Conservation (phyloP, 2,329 filamentous ascomycete genomes). For the Mycosphaerella arachidis region DNA sequence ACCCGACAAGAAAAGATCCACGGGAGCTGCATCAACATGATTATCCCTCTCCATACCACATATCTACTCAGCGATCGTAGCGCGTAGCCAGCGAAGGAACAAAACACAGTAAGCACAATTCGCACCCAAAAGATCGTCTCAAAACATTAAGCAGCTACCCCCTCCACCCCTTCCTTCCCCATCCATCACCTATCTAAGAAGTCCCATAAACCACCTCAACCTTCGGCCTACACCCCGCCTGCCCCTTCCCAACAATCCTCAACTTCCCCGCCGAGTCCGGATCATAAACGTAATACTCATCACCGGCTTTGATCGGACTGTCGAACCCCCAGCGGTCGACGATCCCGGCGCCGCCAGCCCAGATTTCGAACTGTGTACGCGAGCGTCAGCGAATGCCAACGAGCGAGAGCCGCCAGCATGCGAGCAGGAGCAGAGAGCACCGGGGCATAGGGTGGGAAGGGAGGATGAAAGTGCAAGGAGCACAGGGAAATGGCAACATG, state of each 20-base stretch:
- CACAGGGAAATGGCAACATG: neutral
- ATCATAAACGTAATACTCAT: constrained; percentile 1
- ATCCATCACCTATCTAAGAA: neutral
- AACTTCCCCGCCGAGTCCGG: neutral
- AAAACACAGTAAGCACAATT: too few species aligned
- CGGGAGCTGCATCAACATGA: too few species aligned
- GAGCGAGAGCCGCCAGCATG: too few species aligned
- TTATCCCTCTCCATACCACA: too few species aligned
- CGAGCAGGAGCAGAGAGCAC: neutral
- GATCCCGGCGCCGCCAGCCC: constrained; percentile 2
- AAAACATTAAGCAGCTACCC: neutral
- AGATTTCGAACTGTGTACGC: constrained; percentile 3
- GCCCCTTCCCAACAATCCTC: constrained; percentile 1
- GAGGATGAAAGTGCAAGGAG: too few species aligned
- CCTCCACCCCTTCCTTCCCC: neutral
- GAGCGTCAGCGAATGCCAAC: neutral
- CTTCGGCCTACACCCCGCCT: neutral
- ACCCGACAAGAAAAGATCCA: too few species aligned
- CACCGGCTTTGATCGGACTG: neutral
- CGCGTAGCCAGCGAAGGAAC: too few species aligned
- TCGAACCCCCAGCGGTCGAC: constrained; percentile 3
- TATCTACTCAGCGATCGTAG: too few species aligned
- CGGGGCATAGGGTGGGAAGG: neutral
- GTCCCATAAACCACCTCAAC: neutral
- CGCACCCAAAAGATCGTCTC: too few species aligned